Conservation (phyloP, 1,139 yeast species). For the Hyphopichia pseudoburtonii region DNA sequence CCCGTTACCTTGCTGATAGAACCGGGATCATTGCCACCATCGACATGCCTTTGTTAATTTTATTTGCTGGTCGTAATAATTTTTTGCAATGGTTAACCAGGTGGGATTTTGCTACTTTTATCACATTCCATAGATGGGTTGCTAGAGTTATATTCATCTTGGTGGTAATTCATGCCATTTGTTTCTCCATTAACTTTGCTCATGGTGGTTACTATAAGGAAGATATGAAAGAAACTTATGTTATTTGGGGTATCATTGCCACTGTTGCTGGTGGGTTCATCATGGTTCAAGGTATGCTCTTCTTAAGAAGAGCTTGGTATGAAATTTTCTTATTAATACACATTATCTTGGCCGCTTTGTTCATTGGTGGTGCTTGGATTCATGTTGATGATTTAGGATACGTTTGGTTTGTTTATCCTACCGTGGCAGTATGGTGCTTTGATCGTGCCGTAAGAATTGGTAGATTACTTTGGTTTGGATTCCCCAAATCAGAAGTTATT, state of each 20-base stretch:
- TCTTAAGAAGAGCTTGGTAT: conserved; percentile 42
- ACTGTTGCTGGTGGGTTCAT: conserved; percentile 29
- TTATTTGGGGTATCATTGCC: conserved; percentile 34
- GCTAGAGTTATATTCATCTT: conserved; percentile 31
- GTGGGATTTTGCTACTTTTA: conserved; percentile 36
- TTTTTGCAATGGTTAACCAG: conserved; percentile 43
- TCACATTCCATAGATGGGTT: conserved; percentile 39
- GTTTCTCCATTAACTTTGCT: conserved; percentile 29
- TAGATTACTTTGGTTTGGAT: conserved; percentile 37
- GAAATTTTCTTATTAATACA: conserved; percentile 44
- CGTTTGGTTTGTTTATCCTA: conserved; percentile 36
- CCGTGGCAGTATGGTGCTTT: conserved; percentile 43
- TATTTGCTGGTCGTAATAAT: conserved; percentile 48
- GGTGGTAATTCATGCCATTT: conserved; percentile 36
- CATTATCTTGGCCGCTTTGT: conserved; percentile 40
- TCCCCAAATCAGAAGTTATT: conserved; percentile 34
- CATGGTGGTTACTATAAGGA: conserved; percentile 12
- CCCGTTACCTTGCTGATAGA: conserved; percentile 32
- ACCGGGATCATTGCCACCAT: conserved; percentile 32
- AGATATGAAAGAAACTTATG: conserved; percentile 18
- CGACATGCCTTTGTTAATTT: conserved; percentile 32
- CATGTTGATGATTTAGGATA: conserved; percentile 44
- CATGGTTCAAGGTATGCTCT: conserved; percentile 36
- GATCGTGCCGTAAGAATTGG: conserved; percentile 41
- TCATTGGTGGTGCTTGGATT: conserved; percentile 42